Evolutionary conservation across 2,329 filamentous ascomycete species (phyloP).

Genomic region (Coniochaeta sp.): DNA sequence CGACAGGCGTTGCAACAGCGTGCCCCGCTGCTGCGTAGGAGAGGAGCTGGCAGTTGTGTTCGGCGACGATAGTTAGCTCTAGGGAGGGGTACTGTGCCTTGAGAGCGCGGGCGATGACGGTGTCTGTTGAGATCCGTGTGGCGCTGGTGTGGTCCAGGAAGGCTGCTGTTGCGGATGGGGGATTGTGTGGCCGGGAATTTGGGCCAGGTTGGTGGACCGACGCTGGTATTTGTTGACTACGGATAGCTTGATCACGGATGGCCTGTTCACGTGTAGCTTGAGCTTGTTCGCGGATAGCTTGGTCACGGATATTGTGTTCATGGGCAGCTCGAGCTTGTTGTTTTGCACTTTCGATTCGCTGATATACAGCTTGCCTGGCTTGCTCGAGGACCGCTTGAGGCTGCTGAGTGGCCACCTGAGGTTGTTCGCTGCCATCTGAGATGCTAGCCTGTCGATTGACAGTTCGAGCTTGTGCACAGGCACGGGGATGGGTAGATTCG

Average conservation of each 20-base stretch:
- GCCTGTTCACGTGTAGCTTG: background rate
- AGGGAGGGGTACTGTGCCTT: slow-evolving; percentile 34
- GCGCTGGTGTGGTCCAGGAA: slow-evolving; percentile 27
- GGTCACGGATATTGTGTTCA: too few relatives aligned
- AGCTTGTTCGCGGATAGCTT: background rate
- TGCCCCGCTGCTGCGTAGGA: slow-evolving; percentile 32
- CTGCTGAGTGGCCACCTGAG: background rate
- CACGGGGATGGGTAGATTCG: background rate
- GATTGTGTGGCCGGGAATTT: background rate
- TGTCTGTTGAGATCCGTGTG: slow-evolving; percentile 33
- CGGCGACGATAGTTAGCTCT: slow-evolving; percentile 29
- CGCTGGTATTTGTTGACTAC: too few relatives aligned
- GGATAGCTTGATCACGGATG: background rate
- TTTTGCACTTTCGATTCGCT: too few relatives aligned
- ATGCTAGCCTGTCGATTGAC: background rate
- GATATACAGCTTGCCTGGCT: too few relatives aligned
- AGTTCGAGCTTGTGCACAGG: background rate
- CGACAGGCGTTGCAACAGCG: slow-evolving; percentile 18
- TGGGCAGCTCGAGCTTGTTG: too few relatives aligned
- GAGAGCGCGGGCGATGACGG: slow-evolving; percentile 30
- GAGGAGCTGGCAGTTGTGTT: slow-evolving; percentile 27
- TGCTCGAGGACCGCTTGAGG: background rate
- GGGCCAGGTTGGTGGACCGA: background rate
- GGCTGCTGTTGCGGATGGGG: background rate
- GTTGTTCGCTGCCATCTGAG: background rate